Percentiles rank a stretch among this genome's conserved stretches.
phyloP scores from a whole-genome alignment of 768 basidiomycete genomes.

The Hygrocybe punicea region DNA sequence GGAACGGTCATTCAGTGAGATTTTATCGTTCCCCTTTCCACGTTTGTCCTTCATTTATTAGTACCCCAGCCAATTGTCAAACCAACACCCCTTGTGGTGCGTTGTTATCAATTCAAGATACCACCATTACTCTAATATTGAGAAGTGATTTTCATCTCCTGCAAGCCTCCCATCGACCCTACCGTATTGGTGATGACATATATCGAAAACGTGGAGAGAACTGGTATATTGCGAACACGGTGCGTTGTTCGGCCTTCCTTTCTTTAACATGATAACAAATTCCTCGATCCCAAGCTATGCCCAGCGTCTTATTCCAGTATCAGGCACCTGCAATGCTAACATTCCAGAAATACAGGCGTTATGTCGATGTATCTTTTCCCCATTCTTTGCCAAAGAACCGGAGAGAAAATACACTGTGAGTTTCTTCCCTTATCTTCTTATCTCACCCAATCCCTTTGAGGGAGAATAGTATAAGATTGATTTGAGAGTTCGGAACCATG shows the following conservation, averaged over 20 bases:
- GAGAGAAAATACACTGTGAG: conserved; percentile 49
- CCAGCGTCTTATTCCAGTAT: conserved; percentile 69
- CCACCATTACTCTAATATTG: not conserved
- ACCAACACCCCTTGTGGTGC: conserved; percentile 79
- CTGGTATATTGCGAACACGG: conserved; percentile 67
- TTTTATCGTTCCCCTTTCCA: not conserved
- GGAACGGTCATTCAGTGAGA: conserved; percentile 64
- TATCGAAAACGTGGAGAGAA: conserved; percentile 56
- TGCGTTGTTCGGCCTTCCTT: conserved; percentile 25
- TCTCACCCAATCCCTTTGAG: not conserved
- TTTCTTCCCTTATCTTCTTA: not conserved
- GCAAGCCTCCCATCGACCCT: conserved; percentile 73
- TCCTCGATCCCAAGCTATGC: conserved; percentile 46
- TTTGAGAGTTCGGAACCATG: conserved; percentile 70
- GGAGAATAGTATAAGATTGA: conserved; percentile 74
- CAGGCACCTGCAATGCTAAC: conserved; percentile 64
- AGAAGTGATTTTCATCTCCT: conserved; percentile 44
- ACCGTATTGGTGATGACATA: conserved; percentile 64
- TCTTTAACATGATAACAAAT: not conserved
- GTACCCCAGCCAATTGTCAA: conserved; percentile 59
- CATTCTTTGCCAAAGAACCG: conserved; percentile 49
- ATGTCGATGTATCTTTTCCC: conserved; percentile 51
- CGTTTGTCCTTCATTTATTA: not conserved
- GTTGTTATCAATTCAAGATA: conserved; percentile 11
- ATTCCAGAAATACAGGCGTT: conserved; percentile 64